Percentiles rank a stretch among this genome's conserved stretches.
These are phyloP conservation scores for Centella asiatica DNA, from an alignment of 129 eudicot genomes.

Conservation along the genomic window DNA sequence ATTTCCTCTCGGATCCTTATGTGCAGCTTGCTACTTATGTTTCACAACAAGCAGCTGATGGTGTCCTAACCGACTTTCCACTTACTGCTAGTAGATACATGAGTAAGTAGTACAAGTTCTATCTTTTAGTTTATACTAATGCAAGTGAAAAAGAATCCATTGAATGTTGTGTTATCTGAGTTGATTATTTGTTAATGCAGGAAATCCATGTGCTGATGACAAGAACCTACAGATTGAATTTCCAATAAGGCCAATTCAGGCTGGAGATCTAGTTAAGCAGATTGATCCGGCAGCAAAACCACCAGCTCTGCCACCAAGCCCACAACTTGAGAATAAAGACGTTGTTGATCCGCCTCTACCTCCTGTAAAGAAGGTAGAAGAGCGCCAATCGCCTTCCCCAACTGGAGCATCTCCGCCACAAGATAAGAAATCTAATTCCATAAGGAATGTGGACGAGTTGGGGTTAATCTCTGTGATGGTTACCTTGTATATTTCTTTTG, in stretches of 20 bases:
- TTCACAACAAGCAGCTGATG: constrained; percentile 42
- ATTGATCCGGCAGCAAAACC: constrained; percentile 30
- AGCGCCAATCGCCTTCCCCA: constrained; percentile 7
- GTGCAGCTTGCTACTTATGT: constrained; percentile 47
- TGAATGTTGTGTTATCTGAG: neutral
- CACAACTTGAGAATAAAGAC: constrained; percentile 33
- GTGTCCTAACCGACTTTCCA: constrained; percentile 67
- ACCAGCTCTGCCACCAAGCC: constrained; percentile 43
- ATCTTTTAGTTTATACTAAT: neutral
- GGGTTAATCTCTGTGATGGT: too few species aligned
- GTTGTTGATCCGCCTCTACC: constrained; percentile 74
- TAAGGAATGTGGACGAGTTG: neutral
- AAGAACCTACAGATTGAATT: constrained; percentile 9
- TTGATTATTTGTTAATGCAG: constrained; percentile 18
- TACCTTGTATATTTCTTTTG: too few species aligned
- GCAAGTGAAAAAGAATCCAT: neutral
- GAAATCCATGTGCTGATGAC: constrained; percentile 39
- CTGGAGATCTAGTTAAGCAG: constrained; percentile 35
- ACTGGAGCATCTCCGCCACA: neutral
- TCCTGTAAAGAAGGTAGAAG: constrained; percentile 23
- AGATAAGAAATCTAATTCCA: neutral
- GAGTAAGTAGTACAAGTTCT: constrained; percentile 31
- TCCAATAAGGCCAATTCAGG: constrained; percentile 20
- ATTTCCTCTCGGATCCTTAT: constrained; percentile 69
- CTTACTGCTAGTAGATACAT: constrained; percentile 56